Conservation (phyloP, 768 basidiomycete genomes). For the Xanthoconium stramineum region DNA sequence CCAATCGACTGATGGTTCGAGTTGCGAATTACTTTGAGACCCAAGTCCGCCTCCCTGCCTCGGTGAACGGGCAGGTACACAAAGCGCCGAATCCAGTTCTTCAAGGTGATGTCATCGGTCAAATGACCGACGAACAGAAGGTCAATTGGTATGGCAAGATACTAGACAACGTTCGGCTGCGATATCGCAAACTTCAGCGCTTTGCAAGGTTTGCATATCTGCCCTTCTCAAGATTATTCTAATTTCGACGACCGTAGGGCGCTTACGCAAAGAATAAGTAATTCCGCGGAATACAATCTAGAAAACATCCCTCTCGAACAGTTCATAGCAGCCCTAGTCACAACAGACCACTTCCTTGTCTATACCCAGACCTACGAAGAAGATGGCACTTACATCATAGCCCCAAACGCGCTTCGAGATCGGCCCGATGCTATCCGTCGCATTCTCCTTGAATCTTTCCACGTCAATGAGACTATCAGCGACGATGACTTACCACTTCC, state of each 20-base stretch:
- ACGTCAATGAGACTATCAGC: constrained; percentile 58
- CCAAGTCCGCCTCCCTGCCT: constrained; percentile 75
- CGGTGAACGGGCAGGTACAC: constrained; percentile 31
- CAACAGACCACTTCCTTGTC: constrained; percentile 89
- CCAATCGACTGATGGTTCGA: constrained; percentile 89
- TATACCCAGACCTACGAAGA: constrained; percentile 85
- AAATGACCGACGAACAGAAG: constrained; percentile 80
- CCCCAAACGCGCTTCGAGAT: constrained; percentile 70
- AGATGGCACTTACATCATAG: constrained; percentile 91
- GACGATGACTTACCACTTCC: constrained; percentile 48
- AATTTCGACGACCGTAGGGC: constrained; percentile 38
- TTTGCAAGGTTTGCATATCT: constrained; percentile 65
- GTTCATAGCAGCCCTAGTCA: constrained; percentile 77
- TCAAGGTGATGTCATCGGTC: constrained; percentile 34
- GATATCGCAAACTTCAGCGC: constrained; percentile 91
- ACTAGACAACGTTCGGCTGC: constrained; percentile 84
- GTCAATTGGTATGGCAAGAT: constrained; percentile 90
- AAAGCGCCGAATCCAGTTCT: constrained; percentile 34
- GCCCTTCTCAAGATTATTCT: constrained; percentile 1
- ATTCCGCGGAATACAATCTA: constrained; percentile 87
- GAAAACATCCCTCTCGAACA: constrained; percentile 69
- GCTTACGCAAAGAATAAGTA: constrained; percentile 84
- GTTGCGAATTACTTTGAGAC: constrained; percentile 94
- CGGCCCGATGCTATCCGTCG: constrained; percentile 73
- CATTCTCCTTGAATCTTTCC: constrained; percentile 83